Evolutionary conservation across 2,329 filamentous ascomycete species (phyloP), one percentile per base, ranked within the genome.

Genomic region (Plenodomus biglobosus): DNA sequence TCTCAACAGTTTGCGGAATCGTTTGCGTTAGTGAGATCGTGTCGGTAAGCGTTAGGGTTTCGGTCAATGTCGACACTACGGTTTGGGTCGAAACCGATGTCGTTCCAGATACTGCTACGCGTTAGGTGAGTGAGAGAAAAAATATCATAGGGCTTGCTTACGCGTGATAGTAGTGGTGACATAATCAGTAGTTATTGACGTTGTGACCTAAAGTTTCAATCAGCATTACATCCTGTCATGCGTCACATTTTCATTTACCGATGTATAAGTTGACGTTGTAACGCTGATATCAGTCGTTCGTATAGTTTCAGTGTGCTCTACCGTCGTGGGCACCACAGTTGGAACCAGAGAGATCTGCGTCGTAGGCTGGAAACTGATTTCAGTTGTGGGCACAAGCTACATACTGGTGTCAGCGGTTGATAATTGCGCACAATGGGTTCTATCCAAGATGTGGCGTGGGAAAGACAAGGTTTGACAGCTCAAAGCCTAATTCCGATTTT

Each of bases 221-320:
- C 16, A 48, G 30, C n/a, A 8, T 18, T 11, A 7, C 18, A 2
- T 15, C 22, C 3, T 20, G 37, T 4, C 24, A 22, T 39, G 44
- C 3, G 18, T 37, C 13, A 40, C 20, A 27, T 27, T 37, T 30
- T 17, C 36, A 34, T 39, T 35, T 16, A 52, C 52, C 27, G 44
- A 47, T 8, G 46, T 56, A n/a, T 55, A 44, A 11, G 63, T 60
- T 6, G 50, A 63, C 2, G 52, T 59, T 0, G 56, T 62, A 17
- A 64, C 49, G 16, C 44, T 55, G 11, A 46, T 50, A 2, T 55
- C 62, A 3, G 51, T 56, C 3, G 52, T 53, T 13, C 54, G 48
- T 21, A 48, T 53, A 2, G 48, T 44, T 35, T 62, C 46, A 32
- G 55, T 56, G 5, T 41, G 40, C 3, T 24, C 22, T 13, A 50